Evolutionary conservation across 208 protist genomes (phyloP).

Genomic region (Blechomonas ayalai): DNA sequence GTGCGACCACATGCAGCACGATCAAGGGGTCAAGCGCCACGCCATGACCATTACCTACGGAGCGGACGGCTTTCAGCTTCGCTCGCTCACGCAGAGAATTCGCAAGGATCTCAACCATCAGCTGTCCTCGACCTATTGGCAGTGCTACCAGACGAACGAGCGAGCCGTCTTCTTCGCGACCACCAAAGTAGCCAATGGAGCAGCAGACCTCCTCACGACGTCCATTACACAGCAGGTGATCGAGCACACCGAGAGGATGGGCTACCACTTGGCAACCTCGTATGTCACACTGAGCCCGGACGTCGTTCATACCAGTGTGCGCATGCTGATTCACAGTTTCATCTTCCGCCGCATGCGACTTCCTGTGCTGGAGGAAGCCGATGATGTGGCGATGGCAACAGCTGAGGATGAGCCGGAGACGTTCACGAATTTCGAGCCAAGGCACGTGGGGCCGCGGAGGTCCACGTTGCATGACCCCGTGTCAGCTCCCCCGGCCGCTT

Average conservation of each 20-base stretch:
- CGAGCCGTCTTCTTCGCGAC: constrained; percentile 82
- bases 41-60: constrained; percentile 85
- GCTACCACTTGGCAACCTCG: constrained; percentile 65
- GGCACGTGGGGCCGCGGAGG: constrained; percentile 54
- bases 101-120: constrained; percentile 62
- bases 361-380: constrained; percentile 34
- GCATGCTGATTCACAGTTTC: constrained; percentile 83
- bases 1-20: constrained; percentile 81
- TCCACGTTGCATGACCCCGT: constrained; percentile 14
- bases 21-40: constrained; percentile 83
- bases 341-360: constrained; percentile 63
- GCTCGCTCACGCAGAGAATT: constrained; percentile 56
- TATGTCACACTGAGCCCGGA: constrained; percentile 84
- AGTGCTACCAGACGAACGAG: constrained; percentile 85
- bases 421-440: constrained; percentile 52
- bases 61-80: constrained; percentile 74
- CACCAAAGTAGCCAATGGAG: constrained; percentile 81
- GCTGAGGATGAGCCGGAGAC: constrained; percentile 52
- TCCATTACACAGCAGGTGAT: constrained; percentile 79
- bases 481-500: constrained; percentile 19
- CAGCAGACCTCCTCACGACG: constrained; percentile 76
- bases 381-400: constrained; percentile 21
- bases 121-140: constrained; percentile 85
- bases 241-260: constrained; percentile 71
- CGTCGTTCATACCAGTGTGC: constrained; percentile 80